phyloP scores from a whole-genome alignment of 495 filamentous ascomycete species.

The Apiosordaria backusii region DNA sequence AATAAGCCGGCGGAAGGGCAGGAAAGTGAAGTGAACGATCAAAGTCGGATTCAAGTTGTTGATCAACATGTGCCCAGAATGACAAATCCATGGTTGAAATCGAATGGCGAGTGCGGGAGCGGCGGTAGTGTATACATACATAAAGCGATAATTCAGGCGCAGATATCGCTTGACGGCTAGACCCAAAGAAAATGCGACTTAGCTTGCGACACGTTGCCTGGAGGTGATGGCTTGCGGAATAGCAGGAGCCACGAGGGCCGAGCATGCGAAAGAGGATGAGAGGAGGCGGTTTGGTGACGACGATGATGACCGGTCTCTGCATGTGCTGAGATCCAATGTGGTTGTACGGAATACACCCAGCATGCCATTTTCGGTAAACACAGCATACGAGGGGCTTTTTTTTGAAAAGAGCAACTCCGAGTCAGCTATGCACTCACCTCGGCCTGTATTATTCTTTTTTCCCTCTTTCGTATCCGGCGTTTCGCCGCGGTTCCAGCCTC shows the following conservation, averaged over 20 bases:
- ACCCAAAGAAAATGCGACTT: not conserved
- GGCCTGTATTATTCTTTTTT: not conserved
- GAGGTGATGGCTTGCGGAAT: not conserved
- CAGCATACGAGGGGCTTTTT: not conserved
- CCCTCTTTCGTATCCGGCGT: not conserved
- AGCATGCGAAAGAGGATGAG: not conserved
- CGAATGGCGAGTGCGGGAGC: not conserved
- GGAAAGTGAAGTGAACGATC: not conserved
- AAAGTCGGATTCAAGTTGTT: not conserved
- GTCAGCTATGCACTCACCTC: not conserved
- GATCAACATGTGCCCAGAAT: not conserved
- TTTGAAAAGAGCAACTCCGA: not conserved
- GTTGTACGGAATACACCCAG: not conserved
- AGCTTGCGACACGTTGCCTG: not conserved
- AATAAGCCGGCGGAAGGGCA: not conserved
- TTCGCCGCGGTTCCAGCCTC: conserved; percentile 5
- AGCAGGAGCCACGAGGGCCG: not conserved
- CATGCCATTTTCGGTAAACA: not conserved
- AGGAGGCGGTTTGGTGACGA: too few relatives aligned
- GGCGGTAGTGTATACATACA: not conserved
- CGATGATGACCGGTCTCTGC: too few relatives aligned
- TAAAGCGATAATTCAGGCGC: not conserved
- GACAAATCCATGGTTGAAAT: not conserved
- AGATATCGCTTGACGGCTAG: not conserved
- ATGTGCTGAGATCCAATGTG: too few relatives aligned